Percentiles rank a stretch among this genome's conserved stretches.
Evolutionary conservation across 805 yeast species (phyloP).

Genomic region (Yarrowia divulgata): DNA sequence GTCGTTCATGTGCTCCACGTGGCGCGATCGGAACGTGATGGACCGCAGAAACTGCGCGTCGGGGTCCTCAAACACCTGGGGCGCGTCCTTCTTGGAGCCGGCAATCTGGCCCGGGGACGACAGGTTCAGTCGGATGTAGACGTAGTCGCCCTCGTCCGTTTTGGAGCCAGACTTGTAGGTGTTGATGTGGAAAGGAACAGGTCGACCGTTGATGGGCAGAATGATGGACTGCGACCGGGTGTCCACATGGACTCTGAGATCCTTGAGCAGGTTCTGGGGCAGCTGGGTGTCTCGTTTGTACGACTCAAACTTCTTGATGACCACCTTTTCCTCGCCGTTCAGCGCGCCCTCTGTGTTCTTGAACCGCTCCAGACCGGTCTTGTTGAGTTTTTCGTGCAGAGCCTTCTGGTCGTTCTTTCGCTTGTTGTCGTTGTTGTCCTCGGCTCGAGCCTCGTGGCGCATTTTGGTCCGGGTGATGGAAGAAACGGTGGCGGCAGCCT

Average conservation of each 20-base stretch:
- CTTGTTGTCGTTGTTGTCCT: slow-evolving; percentile 76
- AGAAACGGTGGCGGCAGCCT: slow-evolving; percentile 57
- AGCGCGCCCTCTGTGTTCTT: slow-evolving; percentile 57
- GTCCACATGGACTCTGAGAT: slow-evolving; percentile 86
- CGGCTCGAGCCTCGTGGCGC: slow-evolving; percentile 58
- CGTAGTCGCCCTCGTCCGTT: slow-evolving; percentile 94
- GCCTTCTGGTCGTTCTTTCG: slow-evolving; percentile 83
- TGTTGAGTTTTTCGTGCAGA: slow-evolving; percentile 82
- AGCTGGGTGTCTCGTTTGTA: slow-evolving; percentile 92
- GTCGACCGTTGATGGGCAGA: slow-evolving; percentile 91
- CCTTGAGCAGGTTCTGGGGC: slow-evolving; percentile 75
- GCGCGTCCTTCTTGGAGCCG: slow-evolving; percentile 74
- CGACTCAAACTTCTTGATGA: slow-evolving; percentile 93
- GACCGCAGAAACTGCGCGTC: slow-evolving; percentile 87
- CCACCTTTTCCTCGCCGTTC: slow-evolving; percentile 60
- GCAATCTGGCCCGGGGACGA: slow-evolving; percentile 91
- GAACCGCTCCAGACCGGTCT: slow-evolving; percentile 83
- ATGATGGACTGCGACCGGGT: slow-evolving; percentile 85
- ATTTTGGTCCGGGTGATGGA: slow-evolving; percentile 79
- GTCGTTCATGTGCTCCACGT: slow-evolving; percentile 88
- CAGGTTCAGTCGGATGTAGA: slow-evolving; percentile 88
- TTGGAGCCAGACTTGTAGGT: slow-evolving; percentile 93
- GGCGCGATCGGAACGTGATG: slow-evolving; percentile 86
- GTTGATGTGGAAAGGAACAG: slow-evolving; percentile 97
- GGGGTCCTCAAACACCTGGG: slow-evolving; percentile 77